phyloP scores from a whole-genome alignment of 2,329 filamentous ascomycete species.

The Sclerotinia minor region DNA sequence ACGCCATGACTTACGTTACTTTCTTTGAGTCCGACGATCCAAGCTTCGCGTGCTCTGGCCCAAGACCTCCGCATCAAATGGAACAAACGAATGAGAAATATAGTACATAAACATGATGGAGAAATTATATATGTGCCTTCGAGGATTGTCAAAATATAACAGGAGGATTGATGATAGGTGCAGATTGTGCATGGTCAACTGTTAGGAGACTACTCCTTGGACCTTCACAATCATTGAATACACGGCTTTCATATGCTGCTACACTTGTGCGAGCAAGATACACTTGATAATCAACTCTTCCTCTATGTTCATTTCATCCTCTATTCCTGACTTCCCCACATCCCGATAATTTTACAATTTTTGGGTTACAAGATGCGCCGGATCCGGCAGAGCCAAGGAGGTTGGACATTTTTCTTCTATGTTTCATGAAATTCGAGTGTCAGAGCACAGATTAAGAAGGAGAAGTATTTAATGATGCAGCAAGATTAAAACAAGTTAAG shows the following conservation, averaged over 20 bases:
- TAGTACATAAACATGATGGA: slow-evolving; percentile 39
- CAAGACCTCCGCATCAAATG: slow-evolving; percentile 44
- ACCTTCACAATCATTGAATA: slow-evolving; percentile 39
- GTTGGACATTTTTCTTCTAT: slow-evolving; percentile 51
- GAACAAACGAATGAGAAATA: slow-evolving; percentile 44
- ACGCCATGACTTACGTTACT: too few species aligned
- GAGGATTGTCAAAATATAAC: slow-evolving; percentile 39
- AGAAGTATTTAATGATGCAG: slow-evolving; percentile 41
- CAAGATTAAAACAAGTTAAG: slow-evolving; percentile 46
- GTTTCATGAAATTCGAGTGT: slow-evolving; percentile 47
- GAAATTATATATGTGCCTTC: slow-evolving; percentile 40
- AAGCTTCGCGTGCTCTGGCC: slow-evolving; percentile 44
- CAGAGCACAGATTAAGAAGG: slow-evolving; percentile 45
- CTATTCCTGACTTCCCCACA: slow-evolving; percentile 48
- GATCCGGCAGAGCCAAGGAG: slow-evolving; percentile 43
- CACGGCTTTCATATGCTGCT: slow-evolving; percentile 47
- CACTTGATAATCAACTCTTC: slow-evolving; percentile 46
- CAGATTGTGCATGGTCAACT: slow-evolving; percentile 42
- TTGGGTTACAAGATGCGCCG: slow-evolving; percentile 47
- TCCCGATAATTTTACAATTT: slow-evolving; percentile 49
- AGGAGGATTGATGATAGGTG: slow-evolving; percentile 42
- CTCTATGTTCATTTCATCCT: slow-evolving; percentile 48
- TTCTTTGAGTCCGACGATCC: slow-evolving; percentile 43
- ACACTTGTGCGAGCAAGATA: slow-evolving; percentile 49
- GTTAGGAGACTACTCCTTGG: slow-evolving; percentile 41